These are phyloP conservation scores for Dictyostelium intermedium DNA, from an alignment of 78 protist genomes.

Conservation along the genomic window DNA sequence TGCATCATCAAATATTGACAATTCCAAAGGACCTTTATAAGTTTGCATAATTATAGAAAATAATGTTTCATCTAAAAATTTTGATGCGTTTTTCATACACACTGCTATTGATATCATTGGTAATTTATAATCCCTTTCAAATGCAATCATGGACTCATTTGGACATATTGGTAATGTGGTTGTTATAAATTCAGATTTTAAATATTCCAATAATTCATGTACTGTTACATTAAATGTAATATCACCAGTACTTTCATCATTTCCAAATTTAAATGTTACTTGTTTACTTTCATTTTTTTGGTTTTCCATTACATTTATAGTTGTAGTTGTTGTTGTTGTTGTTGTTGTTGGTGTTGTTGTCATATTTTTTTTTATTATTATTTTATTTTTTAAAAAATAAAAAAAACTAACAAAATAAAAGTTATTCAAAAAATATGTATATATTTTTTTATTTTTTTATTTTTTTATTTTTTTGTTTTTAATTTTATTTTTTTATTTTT, in stretches of 20 bases:
- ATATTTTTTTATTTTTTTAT: too few species aligned
- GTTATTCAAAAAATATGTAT: too few species aligned
- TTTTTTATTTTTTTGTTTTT: too few species aligned
- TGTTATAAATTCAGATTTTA: not conserved
- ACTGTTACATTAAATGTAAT: not conserved
- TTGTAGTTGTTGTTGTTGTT: not conserved
- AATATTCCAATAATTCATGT: not conserved
- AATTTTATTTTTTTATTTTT: too few species aligned
- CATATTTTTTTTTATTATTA: too few species aligned
- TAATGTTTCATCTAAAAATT: slow-evolving; percentile 46
- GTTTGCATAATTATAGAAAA: slow-evolving; percentile 26
- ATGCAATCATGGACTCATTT: not conserved
- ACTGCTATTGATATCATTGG: slow-evolving; percentile 49
- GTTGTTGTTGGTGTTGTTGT: not conserved
- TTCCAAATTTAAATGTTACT: not conserved
- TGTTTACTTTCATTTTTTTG: not conserved
- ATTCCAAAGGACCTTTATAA: slow-evolving; percentile 55
- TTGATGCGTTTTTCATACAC: slow-evolving; percentile 65
- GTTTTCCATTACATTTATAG: not conserved
- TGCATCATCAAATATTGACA: slow-evolving; percentile 60
- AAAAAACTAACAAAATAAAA: too few species aligned
- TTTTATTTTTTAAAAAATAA: not conserved
- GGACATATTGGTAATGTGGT: slow-evolving; percentile 11
- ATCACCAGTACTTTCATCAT: not conserved
- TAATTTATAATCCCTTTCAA: slow-evolving; percentile 37